phyloP scores from a whole-genome alignment of 345 rosid genomes.

The Euphorbia lathyris region DNA sequence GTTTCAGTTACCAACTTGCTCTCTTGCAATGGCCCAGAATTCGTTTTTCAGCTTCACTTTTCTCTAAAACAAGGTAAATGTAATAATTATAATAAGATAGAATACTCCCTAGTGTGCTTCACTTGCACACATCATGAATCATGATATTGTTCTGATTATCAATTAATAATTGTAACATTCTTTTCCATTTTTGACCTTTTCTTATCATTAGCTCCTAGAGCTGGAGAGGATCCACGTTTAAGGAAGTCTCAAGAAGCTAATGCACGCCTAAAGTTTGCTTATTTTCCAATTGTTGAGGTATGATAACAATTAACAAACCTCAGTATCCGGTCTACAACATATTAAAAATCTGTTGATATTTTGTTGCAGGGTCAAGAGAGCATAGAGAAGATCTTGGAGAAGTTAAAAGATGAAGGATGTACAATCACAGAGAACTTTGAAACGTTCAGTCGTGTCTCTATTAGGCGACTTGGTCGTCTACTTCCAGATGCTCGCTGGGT shows the following conservation, averaged over 20 bases:
- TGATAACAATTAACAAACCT: background rate
- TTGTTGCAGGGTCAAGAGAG: conserved; percentile 62
- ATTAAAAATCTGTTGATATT: background rate
- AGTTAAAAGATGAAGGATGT: conserved; percentile 42
- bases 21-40: conserved; percentile 61
- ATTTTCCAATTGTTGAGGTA: conserved; percentile 68
- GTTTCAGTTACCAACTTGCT: conserved; percentile 58
- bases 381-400: conserved; percentile 51
- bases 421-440: conserved; percentile 44
- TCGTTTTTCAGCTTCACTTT: conserved; percentile 46
- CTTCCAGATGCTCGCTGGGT: conserved; percentile 88
- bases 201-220: background rate
- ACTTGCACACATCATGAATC: background rate
- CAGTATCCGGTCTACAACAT: background rate
- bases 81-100: too few species aligned
- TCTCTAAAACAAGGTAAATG: conserved; percentile 19
- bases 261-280: conserved; percentile 65
- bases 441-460: conserved; percentile 53
- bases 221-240: conserved; percentile 32
- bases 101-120: too few species aligned
- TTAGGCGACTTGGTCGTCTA: conserved; percentile 75
- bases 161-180: background rate
- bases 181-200: background rate
- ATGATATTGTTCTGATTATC: background rate
- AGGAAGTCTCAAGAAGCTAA: conserved; percentile 41